Evolutionary conservation across 768 basidiomycete genomes (phyloP).

Genomic region (Leccinum ochraceum): DNA sequence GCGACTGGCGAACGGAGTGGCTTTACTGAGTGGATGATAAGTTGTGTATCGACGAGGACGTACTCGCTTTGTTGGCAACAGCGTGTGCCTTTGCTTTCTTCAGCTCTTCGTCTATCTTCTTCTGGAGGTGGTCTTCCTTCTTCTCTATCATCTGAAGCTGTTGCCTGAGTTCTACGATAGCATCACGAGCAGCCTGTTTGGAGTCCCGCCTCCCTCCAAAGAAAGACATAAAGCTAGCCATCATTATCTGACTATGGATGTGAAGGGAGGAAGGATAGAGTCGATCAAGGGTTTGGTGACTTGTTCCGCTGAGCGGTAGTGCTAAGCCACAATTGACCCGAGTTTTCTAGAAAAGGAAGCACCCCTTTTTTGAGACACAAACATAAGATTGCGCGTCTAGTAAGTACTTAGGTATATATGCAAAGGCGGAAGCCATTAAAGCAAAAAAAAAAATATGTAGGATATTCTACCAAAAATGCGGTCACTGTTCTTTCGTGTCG

Average conservation of each 20-base stretch:
- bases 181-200: constrained; percentile 84
- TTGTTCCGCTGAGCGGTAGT: constrained; percentile 13
- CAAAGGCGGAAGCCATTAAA: constrained; percentile 27
- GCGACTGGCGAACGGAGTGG: constrained; percentile 57
- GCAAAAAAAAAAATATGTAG: constrained; percentile 13
- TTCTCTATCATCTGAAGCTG: constrained; percentile 98
- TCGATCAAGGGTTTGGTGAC: constrained; percentile 3
- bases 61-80: constrained; percentile 90
- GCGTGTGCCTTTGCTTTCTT: constrained; percentile 93
- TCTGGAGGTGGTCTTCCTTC: constrained; percentile 96
- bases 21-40: constrained; percentile 7
- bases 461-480: constrained; percentile 24
- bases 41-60: constrained; percentile 31
- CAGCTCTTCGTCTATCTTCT: constrained; percentile 94
- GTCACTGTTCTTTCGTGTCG: constrained; percentile 30
- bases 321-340: constrained; percentile 15
- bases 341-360: constrained; percentile 30
- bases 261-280: constrained; percentile 3
- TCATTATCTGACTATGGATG: constrained; percentile 43
- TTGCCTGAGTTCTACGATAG: constrained; percentile 90
- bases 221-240: constrained; percentile 83
- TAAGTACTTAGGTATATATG: constrained; percentile 14
- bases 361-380: constrained; percentile 13
- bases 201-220: constrained; percentile 83
- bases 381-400: constrained; percentile 27